Base-by-base conservation (phyloP, 2,329 filamentous ascomycete species). In the Epicoccum sorghinum region DNA sequence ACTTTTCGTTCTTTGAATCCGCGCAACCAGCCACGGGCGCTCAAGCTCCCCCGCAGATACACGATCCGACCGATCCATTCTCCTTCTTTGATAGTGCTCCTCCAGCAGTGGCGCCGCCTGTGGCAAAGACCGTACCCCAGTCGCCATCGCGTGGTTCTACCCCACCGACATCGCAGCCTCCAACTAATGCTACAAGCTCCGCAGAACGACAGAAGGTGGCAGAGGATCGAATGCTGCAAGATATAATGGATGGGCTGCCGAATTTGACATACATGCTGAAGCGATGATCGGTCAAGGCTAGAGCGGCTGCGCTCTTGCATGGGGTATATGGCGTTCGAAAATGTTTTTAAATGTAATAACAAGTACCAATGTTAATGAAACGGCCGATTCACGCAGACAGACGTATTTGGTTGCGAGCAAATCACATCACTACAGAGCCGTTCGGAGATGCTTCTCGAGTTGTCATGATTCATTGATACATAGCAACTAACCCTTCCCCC, bases 181-280 rank as follows among this genome's bases (percentile, higher is more conserved):
- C 69, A n/a, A 64, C 64, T 4, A 57, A 63, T 8, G 61, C 66
- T 2, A 68, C 62, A 5, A 71, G 58, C 25, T 61, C 61, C 5
- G 61, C 60, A 23, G 65, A 70, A 45, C 59, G 47, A 33, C 47
- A 66, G 4, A 71, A 71, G 24, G 57, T 38, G 0, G 70, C 71
- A 32, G 70, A 74, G 30, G 70, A 73, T 32, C 59, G 64, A 7
- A 47, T 67, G 2, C 62, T 74, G 3, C 50, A 45, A 27, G 44
- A 47, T 0, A 71, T 75, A 35, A 25, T 75, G 24, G 44, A 22
- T 0, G 68, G 62, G 1, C 48, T 75, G 35, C 71, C 72, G 1
- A 60, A 74, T 51, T 57, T 74, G 51, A 51, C 63, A 8, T 74
- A 74, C 37, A 74, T 75, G 72, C 46, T 75, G 27, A 33, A 33